Conservation (phyloP, 225 moss, liverwort and hornwort species). For the Antitrichia curtipendula region DNA sequence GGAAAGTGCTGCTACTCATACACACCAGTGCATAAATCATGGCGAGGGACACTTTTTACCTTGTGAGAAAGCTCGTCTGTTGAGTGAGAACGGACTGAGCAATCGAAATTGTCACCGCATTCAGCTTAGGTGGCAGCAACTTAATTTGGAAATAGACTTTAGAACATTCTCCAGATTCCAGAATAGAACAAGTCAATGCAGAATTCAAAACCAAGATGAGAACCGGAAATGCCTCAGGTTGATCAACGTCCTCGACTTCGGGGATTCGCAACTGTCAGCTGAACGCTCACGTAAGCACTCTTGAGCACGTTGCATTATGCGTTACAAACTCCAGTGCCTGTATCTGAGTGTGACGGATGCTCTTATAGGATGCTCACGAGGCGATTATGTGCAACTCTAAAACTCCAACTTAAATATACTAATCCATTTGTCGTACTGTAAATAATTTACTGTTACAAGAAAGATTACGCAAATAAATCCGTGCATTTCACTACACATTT, state of each 20-base stretch:
- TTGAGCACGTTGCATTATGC: not conserved
- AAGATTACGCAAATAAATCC: not conserved
- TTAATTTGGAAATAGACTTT: not conserved
- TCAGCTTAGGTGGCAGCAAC: not conserved
- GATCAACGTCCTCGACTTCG: not conserved
- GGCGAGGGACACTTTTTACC: not conserved
- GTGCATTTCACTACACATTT: not conserved
- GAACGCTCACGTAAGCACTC: not conserved
- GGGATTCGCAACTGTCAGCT: not conserved
- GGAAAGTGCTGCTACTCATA: not conserved
- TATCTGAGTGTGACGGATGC: not conserved
- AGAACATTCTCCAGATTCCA: not conserved
- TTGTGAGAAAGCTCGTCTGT: not conserved
- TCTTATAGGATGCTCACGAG: not conserved
- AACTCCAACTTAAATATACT: not conserved
- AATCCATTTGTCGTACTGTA: not conserved
- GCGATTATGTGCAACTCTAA: not conserved
- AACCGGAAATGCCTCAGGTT: not conserved
- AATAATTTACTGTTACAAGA: not conserved
- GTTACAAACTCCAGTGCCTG: not conserved
- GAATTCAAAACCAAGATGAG: not conserved
- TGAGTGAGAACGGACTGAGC: too few species aligned
- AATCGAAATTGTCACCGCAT: not conserved
- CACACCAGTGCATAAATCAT: not conserved
- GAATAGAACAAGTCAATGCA: not conserved